A percentile compares a stretch with the other conserved stretches of the same genome.
These are phyloP conservation scores for Pisolithus tinctorius DNA, from an alignment of 768 basidiomycete species.

Conservation along the genomic window DNA sequence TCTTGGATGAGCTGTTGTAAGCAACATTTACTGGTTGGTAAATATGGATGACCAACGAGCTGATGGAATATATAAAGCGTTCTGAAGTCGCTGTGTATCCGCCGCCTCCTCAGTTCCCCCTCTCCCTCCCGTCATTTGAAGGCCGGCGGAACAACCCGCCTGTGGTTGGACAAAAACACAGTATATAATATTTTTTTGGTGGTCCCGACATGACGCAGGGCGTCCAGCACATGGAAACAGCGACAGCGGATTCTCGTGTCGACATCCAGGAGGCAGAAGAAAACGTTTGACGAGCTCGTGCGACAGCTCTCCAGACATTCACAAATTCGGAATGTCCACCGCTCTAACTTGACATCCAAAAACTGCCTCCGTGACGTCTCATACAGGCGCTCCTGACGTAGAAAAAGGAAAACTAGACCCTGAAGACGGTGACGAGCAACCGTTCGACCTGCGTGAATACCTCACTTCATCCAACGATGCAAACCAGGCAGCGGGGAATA, in stretches of 20 bases:
- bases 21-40: too few relatives aligned
- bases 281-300: constrained; percentile 50
- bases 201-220: too few relatives aligned
- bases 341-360: constrained; percentile 15
- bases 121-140: too few relatives aligned
- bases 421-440: constrained; percentile 11
- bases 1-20: too few relatives aligned
- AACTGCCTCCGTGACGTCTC: constrained; percentile 18
- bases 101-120: too few relatives aligned
- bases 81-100: too few relatives aligned
- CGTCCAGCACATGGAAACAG: too few relatives aligned
- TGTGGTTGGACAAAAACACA: too few relatives aligned
- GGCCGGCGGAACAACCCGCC: too few relatives aligned
- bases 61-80: too few relatives aligned
- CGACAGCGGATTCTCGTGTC: constrained; percentile 16
- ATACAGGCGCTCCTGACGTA: constrained; percentile 37
- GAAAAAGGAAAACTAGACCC: constrained; percentile 13
- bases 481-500: constrained; percentile 56
- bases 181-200: too few relatives aligned
- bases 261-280: constrained; percentile 46
- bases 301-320: constrained; percentile 27
- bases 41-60: too few relatives aligned
- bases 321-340: not conserved
- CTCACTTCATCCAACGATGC: constrained; percentile 62
- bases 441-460: constrained; percentile 64